Base-by-base conservation (phyloP, 805 yeast species). In the Hermanozyma aechmeae region DNA sequence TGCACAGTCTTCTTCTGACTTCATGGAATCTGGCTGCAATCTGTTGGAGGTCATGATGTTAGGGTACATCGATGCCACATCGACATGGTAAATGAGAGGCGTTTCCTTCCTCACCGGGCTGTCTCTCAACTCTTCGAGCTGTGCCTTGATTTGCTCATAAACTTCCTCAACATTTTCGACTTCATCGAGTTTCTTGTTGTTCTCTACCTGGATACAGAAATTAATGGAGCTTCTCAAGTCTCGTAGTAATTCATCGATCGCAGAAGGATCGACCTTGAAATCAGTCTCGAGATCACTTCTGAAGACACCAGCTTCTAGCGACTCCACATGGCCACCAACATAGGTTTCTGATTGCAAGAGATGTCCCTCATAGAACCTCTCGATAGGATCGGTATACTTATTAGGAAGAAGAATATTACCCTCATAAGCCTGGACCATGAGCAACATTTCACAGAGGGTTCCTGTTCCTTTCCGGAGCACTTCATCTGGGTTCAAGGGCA, bases 31-130 rank as follows among this genome's bases (percentile, higher is more conserved):
- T 0, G 99, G 99, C 52, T 92, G 99, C 30, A 92, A 65, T 49
- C 99, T 74, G 56, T 92, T 92, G 0, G 97, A 82, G 5, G 95
- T 85, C 97, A 92, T 92, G 51, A 92, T 92, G 49, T 92, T 92
- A 5, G 99, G 99, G 49, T 92, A 92, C 99, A 92, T 92, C 1
- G 98, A 92, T 1, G 99, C 96, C 28, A 92, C 99, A 62, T 92
- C 99, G 21, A 93, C 95, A 49, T 92, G 99, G 46, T 93, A 92
- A 38, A 92, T 92, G 26, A 83, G 61, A 0, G 99, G 99, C 8
- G 62, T 61, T 45, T 92, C 97, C 9, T 53, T 51, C 41, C 96
- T 65, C 21, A 64, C 64, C 1, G 89, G 87, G 22, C 67, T 66
- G 1, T 61, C 51, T 36, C 72, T 76, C 29, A 92, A 55, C 2